These are phyloP conservation scores for Mrakiaceae sp. DNA, from an alignment of 1,284 basidiomycete species.

Conservation along the genomic window DNA sequence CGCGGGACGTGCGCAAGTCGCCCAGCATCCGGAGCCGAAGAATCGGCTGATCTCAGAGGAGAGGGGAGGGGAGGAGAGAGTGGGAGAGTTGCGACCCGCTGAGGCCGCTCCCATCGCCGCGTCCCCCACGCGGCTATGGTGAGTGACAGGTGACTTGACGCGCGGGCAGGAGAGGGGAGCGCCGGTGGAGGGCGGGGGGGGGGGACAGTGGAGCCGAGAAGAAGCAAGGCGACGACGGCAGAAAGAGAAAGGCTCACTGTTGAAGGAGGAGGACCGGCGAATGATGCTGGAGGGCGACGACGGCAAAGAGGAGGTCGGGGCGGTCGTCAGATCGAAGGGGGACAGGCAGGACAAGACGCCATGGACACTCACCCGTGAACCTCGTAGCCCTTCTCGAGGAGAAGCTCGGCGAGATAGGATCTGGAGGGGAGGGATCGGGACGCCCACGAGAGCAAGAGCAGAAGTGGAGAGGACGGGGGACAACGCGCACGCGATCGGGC, in stretches of 20 bases:
- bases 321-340: neutral
- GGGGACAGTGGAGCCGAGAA: neutral
- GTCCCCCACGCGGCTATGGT: neutral
- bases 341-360: neutral
- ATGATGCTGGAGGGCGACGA: constrained; percentile 49
- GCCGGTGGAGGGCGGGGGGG: too few species aligned
- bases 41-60: too few species aligned
- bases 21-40: too few species aligned
- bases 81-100: too few species aligned
- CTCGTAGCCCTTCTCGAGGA: constrained; percentile 75
- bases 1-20: too few species aligned
- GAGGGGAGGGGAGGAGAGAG: too few species aligned
- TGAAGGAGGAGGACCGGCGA: constrained; percentile 85
- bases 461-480: neutral
- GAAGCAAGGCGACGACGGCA: neutral
- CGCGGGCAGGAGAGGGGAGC: too few species aligned
- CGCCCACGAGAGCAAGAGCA: too few species aligned
- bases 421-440: neutral
- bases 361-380: constrained; percentile 48
- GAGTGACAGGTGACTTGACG: too few species aligned
- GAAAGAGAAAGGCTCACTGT: constrained; percentile 38
- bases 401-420: constrained; percentile 43
- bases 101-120: neutral
- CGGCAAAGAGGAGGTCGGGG: neutral
- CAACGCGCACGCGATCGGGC: neutral